Evolutionary conservation across 768 basidiomycete genomes (phyloP), one percentile per base, ranked within the genome.

Genomic region (Paxillus involutus): DNA sequence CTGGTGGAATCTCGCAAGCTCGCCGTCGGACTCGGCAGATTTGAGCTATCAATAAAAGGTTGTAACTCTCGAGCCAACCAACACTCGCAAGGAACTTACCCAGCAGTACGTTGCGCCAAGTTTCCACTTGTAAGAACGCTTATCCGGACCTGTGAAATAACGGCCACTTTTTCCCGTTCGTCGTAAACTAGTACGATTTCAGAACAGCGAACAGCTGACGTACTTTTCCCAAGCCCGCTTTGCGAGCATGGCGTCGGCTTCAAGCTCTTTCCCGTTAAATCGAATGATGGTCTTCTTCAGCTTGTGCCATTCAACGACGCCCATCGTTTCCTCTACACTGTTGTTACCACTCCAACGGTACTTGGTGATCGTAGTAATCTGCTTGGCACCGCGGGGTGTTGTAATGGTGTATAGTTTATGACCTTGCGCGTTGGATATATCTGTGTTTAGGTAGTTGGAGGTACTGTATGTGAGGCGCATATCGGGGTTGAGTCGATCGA

Each of bases 121-220:
- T 24, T 61, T 62, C 74, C 73, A 75, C 17, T 69, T 68, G 59
- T 72, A 75, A 24, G 56, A 54, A 9, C 48, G 59, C 2, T 57
- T 60, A 51, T 74, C 65, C 0, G 63, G 69, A 11, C 70, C 74
- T 26, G 53, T 53, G 47, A 75, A 75, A 16, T 66, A 59, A n/a
- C 67, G 70, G 26, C 63, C 63, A 29, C 73, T 74, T 35, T 8
- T 4, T 3, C 36, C 44, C 2, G 30, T 45, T 11, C 39, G 21
- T 21, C 21, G 11, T n/a, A 4, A 3, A 3, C 21, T 21, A 10
- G 37, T 41, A 21, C n/a, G 26, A 19, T 32, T 39, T 29, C 17
- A 6, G 21, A 33, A 30, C 16, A 37, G 16, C 26, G 16, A 29
- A 32, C 24, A 19, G 33, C 4, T 26, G 26, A 57, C 64, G 21